Percentiles rank a stretch among this genome's conserved stretches.
Evolutionary conservation across 2,329 filamentous ascomycete species (phyloP).

Genomic region (Xylaria sp.): DNA sequence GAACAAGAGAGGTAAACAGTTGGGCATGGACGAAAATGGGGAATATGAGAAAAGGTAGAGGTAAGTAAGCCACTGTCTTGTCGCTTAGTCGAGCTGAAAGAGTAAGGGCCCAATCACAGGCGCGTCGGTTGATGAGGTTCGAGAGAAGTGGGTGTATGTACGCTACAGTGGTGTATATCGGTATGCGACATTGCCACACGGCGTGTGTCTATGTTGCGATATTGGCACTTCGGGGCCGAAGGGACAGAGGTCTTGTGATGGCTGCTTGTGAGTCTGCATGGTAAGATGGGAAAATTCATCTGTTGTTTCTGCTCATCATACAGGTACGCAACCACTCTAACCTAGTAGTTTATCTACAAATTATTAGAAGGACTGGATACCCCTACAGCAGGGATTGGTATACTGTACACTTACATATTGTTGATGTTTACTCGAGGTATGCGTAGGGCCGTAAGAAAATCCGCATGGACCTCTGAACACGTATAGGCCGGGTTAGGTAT

Average conservation of each 20-base stretch:
- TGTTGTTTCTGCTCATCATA: not conserved
- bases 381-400: not conserved
- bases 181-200: slow-evolving; percentile 18
- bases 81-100: slow-evolving; percentile 29
- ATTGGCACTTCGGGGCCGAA: slow-evolving; percentile 27
- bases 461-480: slow-evolving; percentile 4
- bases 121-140: not conserved
- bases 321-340: not conserved
- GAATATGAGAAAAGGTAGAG: not conserved
- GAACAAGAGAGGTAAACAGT: not conserved
- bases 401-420: not conserved
- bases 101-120: slow-evolving; percentile 18
- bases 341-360: not conserved
- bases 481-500: slow-evolving; percentile 13
- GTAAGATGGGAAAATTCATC: not conserved
- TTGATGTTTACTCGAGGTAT: not conserved
- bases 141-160: slow-evolving; percentile 8
- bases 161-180: not conserved
- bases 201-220: slow-evolving; percentile 5
- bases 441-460: not conserved
- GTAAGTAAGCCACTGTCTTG: slow-evolving; percentile 24
- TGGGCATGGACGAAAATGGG: slow-evolving; percentile 7
- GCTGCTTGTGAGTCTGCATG: not conserved
- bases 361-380: not conserved
- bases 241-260: not conserved